Conservation (phyloP, 2,329 filamentous ascomycete genomes). For the Sporothrix brasiliensis region DNA sequence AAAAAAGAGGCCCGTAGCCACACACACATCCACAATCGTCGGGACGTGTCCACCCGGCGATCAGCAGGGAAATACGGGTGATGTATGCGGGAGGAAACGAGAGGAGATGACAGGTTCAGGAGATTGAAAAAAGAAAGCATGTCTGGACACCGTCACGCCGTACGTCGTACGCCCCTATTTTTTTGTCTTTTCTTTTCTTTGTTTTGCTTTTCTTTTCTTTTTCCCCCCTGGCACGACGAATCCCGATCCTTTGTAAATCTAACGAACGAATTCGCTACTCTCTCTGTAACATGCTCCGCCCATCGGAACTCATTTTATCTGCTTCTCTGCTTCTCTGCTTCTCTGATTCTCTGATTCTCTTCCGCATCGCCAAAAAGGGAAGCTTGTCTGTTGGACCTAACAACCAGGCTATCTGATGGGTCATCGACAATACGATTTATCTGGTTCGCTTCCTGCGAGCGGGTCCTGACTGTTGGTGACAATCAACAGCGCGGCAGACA, state of each 20-base stretch:
- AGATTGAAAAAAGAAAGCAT: not conserved
- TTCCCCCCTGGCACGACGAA: not conserved
- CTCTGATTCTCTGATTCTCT: not conserved
- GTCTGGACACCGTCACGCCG: not conserved
- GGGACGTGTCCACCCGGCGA: not conserved
- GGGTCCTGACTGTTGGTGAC: not conserved
- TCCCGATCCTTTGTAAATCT: not conserved
- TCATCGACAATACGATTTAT: too few species aligned
- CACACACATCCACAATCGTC: not conserved
- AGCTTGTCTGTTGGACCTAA: constrained; percentile 17
- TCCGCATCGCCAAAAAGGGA: not conserved
- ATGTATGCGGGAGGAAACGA: not conserved
- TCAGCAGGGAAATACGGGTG: not conserved
- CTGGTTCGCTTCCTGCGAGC: too few species aligned
- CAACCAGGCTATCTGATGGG: too few species aligned
- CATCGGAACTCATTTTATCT: not conserved
- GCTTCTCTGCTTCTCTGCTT: not conserved
- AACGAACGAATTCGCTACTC: too few species aligned
- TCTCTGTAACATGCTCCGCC: not conserved
- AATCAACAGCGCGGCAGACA: not conserved
- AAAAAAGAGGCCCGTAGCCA: not conserved
- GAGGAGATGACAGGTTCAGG: not conserved
- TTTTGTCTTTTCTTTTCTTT: not conserved
- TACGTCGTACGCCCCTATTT: not conserved
- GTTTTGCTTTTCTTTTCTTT: not conserved